Conservation (phyloP, 352 stramenopile species). For the Phytophthora citricola region DNA sequence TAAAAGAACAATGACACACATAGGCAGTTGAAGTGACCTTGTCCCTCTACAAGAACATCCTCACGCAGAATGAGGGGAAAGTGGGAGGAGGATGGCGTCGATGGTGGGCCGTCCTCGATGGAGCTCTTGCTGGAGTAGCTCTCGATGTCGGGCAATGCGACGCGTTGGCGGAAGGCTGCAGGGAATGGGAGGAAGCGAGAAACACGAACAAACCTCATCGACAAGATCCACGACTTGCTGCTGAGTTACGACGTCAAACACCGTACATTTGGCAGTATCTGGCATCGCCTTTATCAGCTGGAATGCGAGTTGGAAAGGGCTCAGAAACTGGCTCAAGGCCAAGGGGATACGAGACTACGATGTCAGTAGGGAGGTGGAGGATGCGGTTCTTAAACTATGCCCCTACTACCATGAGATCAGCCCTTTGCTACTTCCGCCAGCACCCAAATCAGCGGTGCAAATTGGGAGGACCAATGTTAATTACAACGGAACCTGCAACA, state of each 20-base stretch:
- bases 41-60: too few relatives aligned
- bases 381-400: slow-evolving; percentile 13
- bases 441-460: neutral
- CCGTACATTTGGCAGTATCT: slow-evolving; percentile 2
- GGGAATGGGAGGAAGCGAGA: neutral
- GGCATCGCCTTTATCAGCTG: neutral
- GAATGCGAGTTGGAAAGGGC: slow-evolving; percentile 10
- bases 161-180: slow-evolving; percentile 3
- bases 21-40: too few relatives aligned
- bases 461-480: neutral
- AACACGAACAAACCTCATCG: neutral
- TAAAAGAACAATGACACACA: neutral
- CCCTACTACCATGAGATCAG: slow-evolving; percentile 11
- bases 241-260: slow-evolving; percentile 9
- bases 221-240: slow-evolving; percentile 12
- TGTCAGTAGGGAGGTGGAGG: slow-evolving; percentile 1
- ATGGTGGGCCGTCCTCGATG: slow-evolving; percentile 13
- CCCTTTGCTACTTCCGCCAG: neutral
- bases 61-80: neutral
- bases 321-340: slow-evolving; percentile 8
- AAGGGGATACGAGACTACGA: slow-evolving; percentile 1
- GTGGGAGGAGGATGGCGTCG: slow-evolving; percentile 19
- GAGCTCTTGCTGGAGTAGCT: slow-evolving; percentile 20
- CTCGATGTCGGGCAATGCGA: slow-evolving; percentile 2
- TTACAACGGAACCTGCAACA: neutral